Percentiles rank a stretch among this genome's conserved stretches.
phyloP scores from a whole-genome alignment of 768 basidiomycete genomes.

The Boletus reticulatus region DNA sequence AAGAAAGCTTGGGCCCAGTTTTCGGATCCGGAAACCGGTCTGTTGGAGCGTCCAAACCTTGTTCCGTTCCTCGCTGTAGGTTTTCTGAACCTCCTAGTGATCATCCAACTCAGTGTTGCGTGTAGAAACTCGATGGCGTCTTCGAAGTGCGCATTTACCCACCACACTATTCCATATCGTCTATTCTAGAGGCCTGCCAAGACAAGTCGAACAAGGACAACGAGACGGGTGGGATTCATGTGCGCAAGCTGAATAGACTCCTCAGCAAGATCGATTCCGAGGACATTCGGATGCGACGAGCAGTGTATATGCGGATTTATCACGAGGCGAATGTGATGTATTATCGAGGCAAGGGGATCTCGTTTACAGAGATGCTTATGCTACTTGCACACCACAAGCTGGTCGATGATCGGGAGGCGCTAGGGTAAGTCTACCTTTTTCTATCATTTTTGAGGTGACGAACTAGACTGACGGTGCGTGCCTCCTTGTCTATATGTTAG shows the following conservation, averaged over 20 bases:
- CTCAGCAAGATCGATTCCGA: conserved; percentile 65
- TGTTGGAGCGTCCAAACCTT: conserved; percentile 67
- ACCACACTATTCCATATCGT: conserved; percentile 56
- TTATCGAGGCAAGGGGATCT: conserved; percentile 74
- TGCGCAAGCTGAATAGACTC: conserved; percentile 55
- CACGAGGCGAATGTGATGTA: conserved; percentile 83
- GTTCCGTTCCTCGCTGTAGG: conserved; percentile 81
- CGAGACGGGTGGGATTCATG: conserved; percentile 55
- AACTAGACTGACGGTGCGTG: background rate
- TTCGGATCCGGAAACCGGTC: conserved; percentile 75
- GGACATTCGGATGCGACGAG: conserved; percentile 62
- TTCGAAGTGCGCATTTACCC: conserved; percentile 91
- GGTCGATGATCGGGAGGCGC: conserved; percentile 84
- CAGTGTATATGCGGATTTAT: conserved; percentile 72
- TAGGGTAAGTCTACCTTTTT: conserved; percentile 59
- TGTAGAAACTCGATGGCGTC: conserved; percentile 75
- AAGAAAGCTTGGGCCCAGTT: conserved; percentile 93
- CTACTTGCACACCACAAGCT: conserved; percentile 89
- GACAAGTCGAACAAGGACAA: conserved; percentile 33
- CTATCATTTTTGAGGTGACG: background rate
- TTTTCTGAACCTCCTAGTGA: conserved; percentile 1
- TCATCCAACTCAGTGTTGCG: background rate
- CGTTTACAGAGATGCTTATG: conserved; percentile 86
- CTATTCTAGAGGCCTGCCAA: conserved; percentile 53
- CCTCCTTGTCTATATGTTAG: conserved; percentile 36